These are phyloP conservation scores for Solanum pimpinellifolium DNA, from an alignment of 257 asterid species.

Conservation along the genomic window DNA sequence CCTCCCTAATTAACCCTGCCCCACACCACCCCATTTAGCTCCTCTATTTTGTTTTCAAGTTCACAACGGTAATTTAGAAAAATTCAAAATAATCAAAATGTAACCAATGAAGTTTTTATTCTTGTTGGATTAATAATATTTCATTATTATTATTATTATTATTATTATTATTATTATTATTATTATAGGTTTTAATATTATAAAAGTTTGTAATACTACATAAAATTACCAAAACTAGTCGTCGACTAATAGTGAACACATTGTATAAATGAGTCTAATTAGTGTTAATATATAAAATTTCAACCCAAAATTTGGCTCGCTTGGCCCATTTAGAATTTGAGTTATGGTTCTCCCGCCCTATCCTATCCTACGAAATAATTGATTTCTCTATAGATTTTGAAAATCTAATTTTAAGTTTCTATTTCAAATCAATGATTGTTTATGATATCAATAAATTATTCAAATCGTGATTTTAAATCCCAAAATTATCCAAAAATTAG, in stretches of 20 bases:
- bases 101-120: not conserved
- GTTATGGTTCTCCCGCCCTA: not conserved
- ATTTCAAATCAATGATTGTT: not conserved
- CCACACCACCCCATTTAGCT: not conserved
- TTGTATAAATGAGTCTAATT: not conserved
- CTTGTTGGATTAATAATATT: not conserved
- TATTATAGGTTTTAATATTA: no score
- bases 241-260: not conserved
- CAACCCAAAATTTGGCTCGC: not conserved
- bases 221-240: not conserved
- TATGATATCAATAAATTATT: not conserved
- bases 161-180: no score
- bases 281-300: not conserved
- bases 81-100: not conserved
- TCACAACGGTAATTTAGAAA: not conserved
- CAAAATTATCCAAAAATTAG: not conserved
- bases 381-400: not conserved
- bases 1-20: no score
- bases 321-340: not conserved
- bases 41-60: not conserved
- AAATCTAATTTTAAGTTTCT: not conserved
- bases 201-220: no score
- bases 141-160: no score
- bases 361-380: not conserved
- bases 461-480: not conserved